Percentiles rank a stretch among this genome's conserved stretches.
phyloP scores from a whole-genome alignment of 1,284 basidiomycete species.

The Kalmanozyma brasiliensis region DNA sequence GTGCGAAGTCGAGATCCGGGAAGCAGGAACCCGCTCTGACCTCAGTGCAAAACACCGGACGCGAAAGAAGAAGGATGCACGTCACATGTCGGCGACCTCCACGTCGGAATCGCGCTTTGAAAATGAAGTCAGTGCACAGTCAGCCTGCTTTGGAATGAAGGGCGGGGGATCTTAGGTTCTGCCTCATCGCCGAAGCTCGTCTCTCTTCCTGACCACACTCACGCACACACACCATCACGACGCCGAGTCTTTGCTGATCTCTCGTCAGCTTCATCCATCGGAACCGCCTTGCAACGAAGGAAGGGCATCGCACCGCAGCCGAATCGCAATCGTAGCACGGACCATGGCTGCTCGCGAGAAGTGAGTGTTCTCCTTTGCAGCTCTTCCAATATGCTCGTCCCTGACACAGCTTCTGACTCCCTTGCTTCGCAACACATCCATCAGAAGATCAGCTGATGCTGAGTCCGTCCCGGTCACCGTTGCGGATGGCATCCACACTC shows the following conservation, averaged over 20 bases:
- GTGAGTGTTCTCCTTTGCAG: constrained; percentile 3
- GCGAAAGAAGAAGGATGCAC: constrained; percentile 1
- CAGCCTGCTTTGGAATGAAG: constrained; percentile 1
- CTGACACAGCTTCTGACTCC: too few relatives aligned
- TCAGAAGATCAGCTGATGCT: constrained; percentile 24
- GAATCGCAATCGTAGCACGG: background rate
- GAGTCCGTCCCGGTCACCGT: constrained; percentile 37
- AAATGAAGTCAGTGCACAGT: constrained; percentile 12
- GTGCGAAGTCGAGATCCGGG: too few relatives aligned
- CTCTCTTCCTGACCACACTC: background rate
- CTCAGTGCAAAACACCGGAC: too few relatives aligned
- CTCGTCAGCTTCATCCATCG: too few relatives aligned
- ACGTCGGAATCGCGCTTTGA: background rate
- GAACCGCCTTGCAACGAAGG: too few relatives aligned
- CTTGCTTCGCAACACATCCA: too few relatives aligned
- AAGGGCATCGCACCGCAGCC: too few relatives aligned
- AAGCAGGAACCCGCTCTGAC: too few relatives aligned
- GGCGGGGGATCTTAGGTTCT: constrained; percentile 4
- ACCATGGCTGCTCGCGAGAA: constrained; percentile 36
- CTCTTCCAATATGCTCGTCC: background rate
- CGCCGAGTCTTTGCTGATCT: too few relatives aligned
- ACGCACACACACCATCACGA: background rate
- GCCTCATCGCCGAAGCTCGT: background rate
- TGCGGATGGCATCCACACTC: constrained; percentile 27
- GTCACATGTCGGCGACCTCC: constrained; percentile 10